phyloP scores from a whole-genome alignment of 2,329 filamentous ascomycete species.

The Mycosphaerella arachidis region DNA sequence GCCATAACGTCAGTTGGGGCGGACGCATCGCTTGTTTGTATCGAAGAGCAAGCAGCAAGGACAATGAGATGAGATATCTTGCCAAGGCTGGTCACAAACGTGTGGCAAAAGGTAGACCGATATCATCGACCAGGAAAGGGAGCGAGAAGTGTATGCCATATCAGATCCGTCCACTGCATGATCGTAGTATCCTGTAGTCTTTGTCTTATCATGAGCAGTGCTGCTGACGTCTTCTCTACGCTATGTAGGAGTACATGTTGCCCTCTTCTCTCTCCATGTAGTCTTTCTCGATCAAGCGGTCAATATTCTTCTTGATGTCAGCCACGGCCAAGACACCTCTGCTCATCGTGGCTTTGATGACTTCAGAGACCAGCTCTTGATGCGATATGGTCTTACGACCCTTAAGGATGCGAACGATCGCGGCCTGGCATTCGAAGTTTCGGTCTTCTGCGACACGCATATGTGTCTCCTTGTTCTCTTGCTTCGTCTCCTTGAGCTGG shows the following conservation, averaged over 20 bases:
- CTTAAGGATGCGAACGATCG: conserved; percentile 97
- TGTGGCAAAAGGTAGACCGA: not conserved
- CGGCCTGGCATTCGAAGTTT: conserved; percentile 94
- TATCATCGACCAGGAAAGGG: not conserved
- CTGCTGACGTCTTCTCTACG: conserved; percentile 25
- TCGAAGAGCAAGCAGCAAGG: not conserved
- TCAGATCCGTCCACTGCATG: not conserved
- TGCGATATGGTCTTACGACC: conserved; percentile 81
- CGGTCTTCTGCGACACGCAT: conserved; percentile 83
- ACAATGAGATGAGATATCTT: not conserved
- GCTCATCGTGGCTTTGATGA: conserved; percentile 83
- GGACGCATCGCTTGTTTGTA: not conserved
- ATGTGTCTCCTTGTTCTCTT: conserved; percentile 92
- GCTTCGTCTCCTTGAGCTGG: conserved; percentile 90
- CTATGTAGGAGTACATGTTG: conserved; percentile 49
- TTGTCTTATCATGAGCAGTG: not conserved
- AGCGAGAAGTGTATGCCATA: not conserved
- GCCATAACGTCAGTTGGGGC: not conserved
- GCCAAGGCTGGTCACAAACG: not conserved
- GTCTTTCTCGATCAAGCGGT: conserved; percentile 91
- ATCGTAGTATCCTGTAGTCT: not conserved
- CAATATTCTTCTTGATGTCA: conserved; percentile 96
- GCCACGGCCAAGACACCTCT: conserved; percentile 78
- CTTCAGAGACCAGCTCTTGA: conserved; percentile 81
- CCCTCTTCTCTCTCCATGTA: conserved; percentile 77